These are phyloP conservation scores for Tylopilus sp. DNA, from an alignment of 1,284 basidiomycete species.

Conservation along the genomic window DNA sequence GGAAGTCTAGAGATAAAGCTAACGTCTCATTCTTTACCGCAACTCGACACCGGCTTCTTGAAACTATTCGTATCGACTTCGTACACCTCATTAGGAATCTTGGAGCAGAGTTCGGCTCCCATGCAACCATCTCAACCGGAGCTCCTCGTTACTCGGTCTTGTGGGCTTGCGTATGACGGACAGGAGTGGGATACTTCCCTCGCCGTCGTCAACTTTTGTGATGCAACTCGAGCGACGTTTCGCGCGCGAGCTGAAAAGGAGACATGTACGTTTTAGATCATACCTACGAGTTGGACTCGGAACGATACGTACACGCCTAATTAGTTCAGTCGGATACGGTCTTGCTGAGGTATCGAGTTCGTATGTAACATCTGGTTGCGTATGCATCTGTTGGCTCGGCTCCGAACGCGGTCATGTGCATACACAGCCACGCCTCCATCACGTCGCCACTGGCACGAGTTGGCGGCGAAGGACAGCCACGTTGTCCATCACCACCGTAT, in stretches of 20 bases:
- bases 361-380: conserved; percentile 6
- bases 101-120: conserved; percentile 38
- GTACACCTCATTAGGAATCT: conserved; percentile 40
- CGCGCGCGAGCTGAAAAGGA: not conserved
- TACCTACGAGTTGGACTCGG: conserved; percentile 12
- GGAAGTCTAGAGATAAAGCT: conserved; percentile 38
- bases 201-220: conserved; percentile 23
- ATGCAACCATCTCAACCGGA: conserved; percentile 17
- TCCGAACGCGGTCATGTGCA: too few relatives aligned
- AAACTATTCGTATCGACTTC: conserved; percentile 46
- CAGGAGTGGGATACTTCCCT: conserved; percentile 35
- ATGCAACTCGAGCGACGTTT: conserved; percentile 4
- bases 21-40: conserved; percentile 34
- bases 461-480: too few relatives aligned
- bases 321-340: not conserved
- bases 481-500: not conserved
- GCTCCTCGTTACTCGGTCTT: conserved; percentile 2
- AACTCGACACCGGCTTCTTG: conserved; percentile 40
- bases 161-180: conserved; percentile 10
- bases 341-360: conserved; percentile 10
- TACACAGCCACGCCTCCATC: conserved; percentile 17
- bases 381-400: too few relatives aligned
- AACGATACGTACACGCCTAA: not conserved
- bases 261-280: not conserved
- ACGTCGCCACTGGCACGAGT: too few relatives aligned